Evolutionary conservation across 2,329 filamentous ascomycete species (phyloP).

Genomic region (Colletotrichum chrysophilum): DNA sequence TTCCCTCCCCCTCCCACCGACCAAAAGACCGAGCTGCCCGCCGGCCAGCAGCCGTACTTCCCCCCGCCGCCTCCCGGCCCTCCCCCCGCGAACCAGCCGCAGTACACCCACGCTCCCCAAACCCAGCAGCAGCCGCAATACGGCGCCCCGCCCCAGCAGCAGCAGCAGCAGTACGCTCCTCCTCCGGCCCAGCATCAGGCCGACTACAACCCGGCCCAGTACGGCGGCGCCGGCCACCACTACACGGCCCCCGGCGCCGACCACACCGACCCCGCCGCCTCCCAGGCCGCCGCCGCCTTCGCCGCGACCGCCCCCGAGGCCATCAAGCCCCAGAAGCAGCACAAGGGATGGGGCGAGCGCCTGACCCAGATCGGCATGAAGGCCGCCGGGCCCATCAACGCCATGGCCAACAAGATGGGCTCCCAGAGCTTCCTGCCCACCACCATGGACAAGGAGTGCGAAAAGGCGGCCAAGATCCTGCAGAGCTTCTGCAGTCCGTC

Average conservation of each 20-base stretch:
- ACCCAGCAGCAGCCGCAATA: background rate
- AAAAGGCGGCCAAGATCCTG: conserved; percentile 87
- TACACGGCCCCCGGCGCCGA: conserved; percentile 4
- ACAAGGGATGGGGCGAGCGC: conserved; percentile 15
- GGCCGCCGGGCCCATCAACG: conserved; percentile 77
- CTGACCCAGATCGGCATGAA: conserved; percentile 40
- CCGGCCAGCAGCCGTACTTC: conserved; percentile 2
- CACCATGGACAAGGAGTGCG: conserved; percentile 85
- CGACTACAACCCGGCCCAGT: conserved; percentile 16
- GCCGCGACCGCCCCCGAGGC: background rate
- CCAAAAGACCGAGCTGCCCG: conserved; percentile 5
- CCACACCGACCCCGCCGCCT: conserved; percentile 1
- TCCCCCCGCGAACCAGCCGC: conserved; percentile 13
- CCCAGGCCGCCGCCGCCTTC: background rate
- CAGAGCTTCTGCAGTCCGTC: conserved; percentile 82
- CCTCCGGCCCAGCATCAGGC: background rate
- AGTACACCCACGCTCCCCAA: conserved; percentile 11
- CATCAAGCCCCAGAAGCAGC: conserved; percentile 10
- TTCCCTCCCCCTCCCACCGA: background rate
- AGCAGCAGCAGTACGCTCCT: background rate
- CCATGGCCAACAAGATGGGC: conserved; percentile 82
- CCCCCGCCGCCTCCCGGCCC: conserved; percentile 21
- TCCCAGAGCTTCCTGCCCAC: conserved; percentile 85
- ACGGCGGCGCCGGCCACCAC: conserved; percentile 13
- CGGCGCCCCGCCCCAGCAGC: background rate